Evolutionary conservation across 202 grass and related monocot genomes (phyloP).

Genomic region (Cymbopogon flexuosus): DNA sequence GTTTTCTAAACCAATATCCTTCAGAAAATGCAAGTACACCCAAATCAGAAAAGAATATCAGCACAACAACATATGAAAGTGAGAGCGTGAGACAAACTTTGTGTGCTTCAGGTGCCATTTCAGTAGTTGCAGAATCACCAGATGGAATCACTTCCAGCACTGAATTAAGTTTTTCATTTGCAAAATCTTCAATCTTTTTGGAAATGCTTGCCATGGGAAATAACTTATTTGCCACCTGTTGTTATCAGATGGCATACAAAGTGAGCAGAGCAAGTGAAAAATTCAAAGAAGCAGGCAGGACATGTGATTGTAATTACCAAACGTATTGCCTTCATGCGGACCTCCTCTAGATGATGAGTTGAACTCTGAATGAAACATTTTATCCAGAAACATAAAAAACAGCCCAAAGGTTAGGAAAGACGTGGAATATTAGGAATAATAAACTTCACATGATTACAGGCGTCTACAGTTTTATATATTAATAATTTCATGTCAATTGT

Average conservation of each 20-base stretch:
- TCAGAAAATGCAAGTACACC: slow-evolving; percentile 31
- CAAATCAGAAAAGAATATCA: slow-evolving; percentile 31
- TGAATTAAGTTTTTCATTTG: slow-evolving; percentile 78
- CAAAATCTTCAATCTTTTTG: slow-evolving; percentile 84
- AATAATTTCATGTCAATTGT: neutral
- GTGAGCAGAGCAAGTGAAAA: slow-evolving; percentile 24
- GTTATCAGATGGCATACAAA: slow-evolving; percentile 18
- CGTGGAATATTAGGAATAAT: neutral
- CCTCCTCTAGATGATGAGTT: slow-evolving; percentile 71
- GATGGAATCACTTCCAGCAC: slow-evolving; percentile 48
- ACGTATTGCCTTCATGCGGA: slow-evolving; percentile 93
- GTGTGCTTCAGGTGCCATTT: slow-evolving; percentile 32
- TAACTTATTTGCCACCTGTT: slow-evolving; percentile 95
- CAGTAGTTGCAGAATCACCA: slow-evolving; percentile 35
- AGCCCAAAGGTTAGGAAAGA: neutral
- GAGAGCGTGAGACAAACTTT: slow-evolving; percentile 45
- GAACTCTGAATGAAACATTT: slow-evolving; percentile 63
- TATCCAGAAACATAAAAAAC: slow-evolving; percentile 33
- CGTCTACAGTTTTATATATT: neutral
- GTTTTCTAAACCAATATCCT: slow-evolving; percentile 62
- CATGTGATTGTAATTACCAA: slow-evolving; percentile 58
- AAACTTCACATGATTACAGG: neutral
- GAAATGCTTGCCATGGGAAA: slow-evolving; percentile 84
- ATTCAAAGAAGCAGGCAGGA: slow-evolving; percentile 15
- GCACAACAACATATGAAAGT: slow-evolving; percentile 15